Evolutionary conservation across 305 asterid species (phyloP).

Genomic region (Galium porrigens): DNA sequence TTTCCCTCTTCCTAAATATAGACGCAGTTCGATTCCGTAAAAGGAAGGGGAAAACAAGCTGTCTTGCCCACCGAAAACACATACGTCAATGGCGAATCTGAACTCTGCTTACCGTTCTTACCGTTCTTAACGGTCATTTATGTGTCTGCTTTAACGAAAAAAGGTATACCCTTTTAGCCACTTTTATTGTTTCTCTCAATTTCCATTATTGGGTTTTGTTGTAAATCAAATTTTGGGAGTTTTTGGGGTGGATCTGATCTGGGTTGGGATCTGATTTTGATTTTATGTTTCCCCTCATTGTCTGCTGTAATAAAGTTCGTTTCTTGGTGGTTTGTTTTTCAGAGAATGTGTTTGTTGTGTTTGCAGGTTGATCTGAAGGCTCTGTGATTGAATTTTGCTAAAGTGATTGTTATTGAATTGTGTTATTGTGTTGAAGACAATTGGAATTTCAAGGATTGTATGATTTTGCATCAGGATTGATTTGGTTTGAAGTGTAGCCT

Average conservation of each 20-base stretch:
- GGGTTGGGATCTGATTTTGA: slow-evolving; percentile 22
- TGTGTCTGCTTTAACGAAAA: slow-evolving; percentile 10
- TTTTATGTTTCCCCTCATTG: not conserved
- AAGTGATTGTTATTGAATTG: not conserved
- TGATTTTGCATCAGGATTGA: not conserved
- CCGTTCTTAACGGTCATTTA: slow-evolving; percentile 18
- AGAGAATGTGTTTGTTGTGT: slow-evolving; percentile 7
- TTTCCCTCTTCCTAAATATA: slow-evolving; percentile 23
- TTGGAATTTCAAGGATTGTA: not conserved
- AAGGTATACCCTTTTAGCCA: not conserved
- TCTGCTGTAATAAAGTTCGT: slow-evolving; percentile 5
- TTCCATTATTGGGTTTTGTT: slow-evolving; percentile 5
- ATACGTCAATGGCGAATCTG: slow-evolving; percentile 46
- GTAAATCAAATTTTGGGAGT: not conserved
- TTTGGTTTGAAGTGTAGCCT: slow-evolving; percentile 9
- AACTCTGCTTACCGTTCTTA: slow-evolving; percentile 29
- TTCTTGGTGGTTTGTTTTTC: slow-evolving; percentile 7
- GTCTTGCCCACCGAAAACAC: slow-evolving; percentile 33
- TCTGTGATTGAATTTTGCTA: slow-evolving; percentile 12
- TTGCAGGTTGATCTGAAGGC: slow-evolving; percentile 21
- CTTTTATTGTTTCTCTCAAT: not conserved
- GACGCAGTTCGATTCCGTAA: slow-evolving; percentile 23
- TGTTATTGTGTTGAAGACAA: not conserved
- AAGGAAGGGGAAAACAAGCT: slow-evolving; percentile 22
- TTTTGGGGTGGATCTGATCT: slow-evolving; percentile 39